phyloP scores from a whole-genome alignment of 306 rosid species.

The Prunus persica region DNA sequence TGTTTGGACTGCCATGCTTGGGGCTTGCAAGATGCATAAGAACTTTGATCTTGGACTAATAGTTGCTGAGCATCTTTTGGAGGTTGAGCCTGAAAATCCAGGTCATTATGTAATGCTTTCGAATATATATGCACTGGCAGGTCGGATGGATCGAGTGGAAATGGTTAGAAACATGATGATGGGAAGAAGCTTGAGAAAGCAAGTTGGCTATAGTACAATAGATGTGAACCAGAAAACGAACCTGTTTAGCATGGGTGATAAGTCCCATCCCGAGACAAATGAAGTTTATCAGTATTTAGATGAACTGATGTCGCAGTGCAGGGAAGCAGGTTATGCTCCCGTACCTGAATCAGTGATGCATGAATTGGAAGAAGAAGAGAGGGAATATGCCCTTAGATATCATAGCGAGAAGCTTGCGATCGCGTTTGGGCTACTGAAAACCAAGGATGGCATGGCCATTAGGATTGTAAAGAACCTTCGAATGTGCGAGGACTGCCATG shows the following conservation, averaged over 20 bases:
- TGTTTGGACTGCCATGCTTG: slow-evolving; percentile 85
- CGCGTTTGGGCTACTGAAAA: slow-evolving; percentile 74
- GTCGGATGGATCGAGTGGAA: slow-evolving; percentile 79
- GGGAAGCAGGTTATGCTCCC: slow-evolving; percentile 66
- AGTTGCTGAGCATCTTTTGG: slow-evolving; percentile 71
- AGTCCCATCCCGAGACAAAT: slow-evolving; percentile 52
- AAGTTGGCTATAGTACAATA: slow-evolving; percentile 77
- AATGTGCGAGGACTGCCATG: slow-evolving; percentile 93
- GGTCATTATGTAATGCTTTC: slow-evolving; percentile 88
- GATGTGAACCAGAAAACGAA: slow-evolving; percentile 48
- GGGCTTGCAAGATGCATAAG: slow-evolving; percentile 90
- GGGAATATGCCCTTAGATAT: slow-evolving; percentile 83
- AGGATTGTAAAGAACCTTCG: slow-evolving; percentile 84
- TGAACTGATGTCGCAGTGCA: slow-evolving; percentile 60
- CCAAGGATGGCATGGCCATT: slow-evolving; percentile 45
- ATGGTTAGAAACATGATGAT: slow-evolving; percentile 66
- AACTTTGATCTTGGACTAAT: slow-evolving; percentile 65
- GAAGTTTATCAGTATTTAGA: slow-evolving; percentile 60
- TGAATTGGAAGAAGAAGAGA: slow-evolving; percentile 92
- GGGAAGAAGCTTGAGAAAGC: slow-evolving; percentile 58
- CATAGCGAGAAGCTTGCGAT: slow-evolving; percentile 95
- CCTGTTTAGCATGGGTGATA: slow-evolving; percentile 77
- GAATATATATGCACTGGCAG: slow-evolving; percentile 72
- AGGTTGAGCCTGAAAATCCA: slow-evolving; percentile 80
- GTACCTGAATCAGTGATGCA: slow-evolving; percentile 59